phyloP scores from a whole-genome alignment of 1,284 basidiomycete species.

The Cerrena zonata region DNA sequence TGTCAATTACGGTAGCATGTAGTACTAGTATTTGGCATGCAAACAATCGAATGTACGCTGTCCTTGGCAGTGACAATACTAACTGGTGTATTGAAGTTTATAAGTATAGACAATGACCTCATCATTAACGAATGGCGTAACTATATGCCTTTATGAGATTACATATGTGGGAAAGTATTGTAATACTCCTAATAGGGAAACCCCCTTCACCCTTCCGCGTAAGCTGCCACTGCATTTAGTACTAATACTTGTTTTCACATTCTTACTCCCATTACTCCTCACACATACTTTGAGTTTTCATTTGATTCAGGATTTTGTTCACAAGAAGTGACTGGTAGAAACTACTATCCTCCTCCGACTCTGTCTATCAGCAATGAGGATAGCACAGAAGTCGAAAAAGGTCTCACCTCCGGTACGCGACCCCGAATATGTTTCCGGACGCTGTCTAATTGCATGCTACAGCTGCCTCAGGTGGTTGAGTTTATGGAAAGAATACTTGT shows the following conservation, averaged over 20 bases:
- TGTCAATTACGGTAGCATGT: too few relatives aligned
- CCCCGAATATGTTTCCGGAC: conserved; percentile 10
- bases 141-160: too few relatives aligned
- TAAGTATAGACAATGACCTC: too few relatives aligned
- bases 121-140: too few relatives aligned
- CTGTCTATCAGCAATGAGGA: conserved; percentile 64
- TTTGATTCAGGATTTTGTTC: background rate
- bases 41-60: too few relatives aligned
- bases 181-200: background rate
- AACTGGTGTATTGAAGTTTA: too few relatives aligned
- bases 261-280: background rate
- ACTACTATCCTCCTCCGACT: conserved; percentile 28
- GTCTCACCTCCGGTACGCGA: conserved; percentile 59
- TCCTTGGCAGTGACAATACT: too few relatives aligned
- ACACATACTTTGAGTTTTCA: background rate
- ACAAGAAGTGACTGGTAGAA: background rate
- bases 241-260: background rate
- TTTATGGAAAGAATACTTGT: conserved; percentile 65
- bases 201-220: conserved; percentile 8
- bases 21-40: too few relatives aligned
- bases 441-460: conserved; percentile 7
- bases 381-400: conserved; percentile 74
- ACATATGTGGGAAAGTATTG: conserved; percentile 1
- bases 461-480: conserved; percentile 74
- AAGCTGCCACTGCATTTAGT: background rate